Percentiles rank a stretch among this genome's conserved stretches.
Evolutionary conservation across 192 early-diverging fungal genomes (phyloP).

Genomic region (Phlyctochytrium bullatum): DNA sequence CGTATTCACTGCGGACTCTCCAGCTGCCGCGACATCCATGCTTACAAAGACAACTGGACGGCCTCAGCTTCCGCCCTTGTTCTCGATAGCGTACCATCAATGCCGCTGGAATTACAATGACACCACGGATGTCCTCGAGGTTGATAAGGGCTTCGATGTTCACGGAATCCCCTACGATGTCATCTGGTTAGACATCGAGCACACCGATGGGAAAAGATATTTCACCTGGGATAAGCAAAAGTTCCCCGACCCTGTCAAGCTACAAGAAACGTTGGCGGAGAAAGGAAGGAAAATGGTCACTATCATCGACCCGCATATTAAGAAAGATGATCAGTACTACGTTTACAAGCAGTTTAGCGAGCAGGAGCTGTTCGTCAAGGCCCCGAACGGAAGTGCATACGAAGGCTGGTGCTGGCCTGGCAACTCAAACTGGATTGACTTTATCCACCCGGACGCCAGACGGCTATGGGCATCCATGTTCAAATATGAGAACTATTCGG

Average conservation of each 20-base stretch:
- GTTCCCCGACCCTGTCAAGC: constrained; percentile 80
- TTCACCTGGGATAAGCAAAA: constrained; percentile 95
- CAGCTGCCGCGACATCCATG: constrained; percentile 66
- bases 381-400: constrained; percentile 68
- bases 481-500: constrained; percentile 73
- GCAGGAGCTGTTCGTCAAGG: constrained; percentile 74
- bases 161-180: constrained; percentile 96
- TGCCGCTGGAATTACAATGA: constrained; percentile 98
- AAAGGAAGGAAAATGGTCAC: constrained; percentile 90
- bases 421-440: constrained; percentile 91
- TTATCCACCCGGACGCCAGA: constrained; percentile 71
- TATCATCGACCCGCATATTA: constrained; percentile 98
- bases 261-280: constrained; percentile 73
- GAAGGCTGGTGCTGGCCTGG: constrained; percentile 99
- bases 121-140: constrained; percentile 80
- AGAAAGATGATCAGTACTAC: constrained; percentile 72
- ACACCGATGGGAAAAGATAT: constrained; percentile 96
- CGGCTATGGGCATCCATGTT: constrained; percentile 82
- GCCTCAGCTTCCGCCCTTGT: constrained; percentile 81
- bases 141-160: constrained; percentile 86
- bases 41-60: constrained; percentile 78
- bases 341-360: constrained; percentile 77
- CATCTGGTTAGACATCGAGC: constrained; percentile 99
- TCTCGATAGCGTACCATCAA: constrained; percentile 93
- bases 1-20: constrained; percentile 72